phyloP scores from a whole-genome alignment of 345 rosid species.

The Citrus cavaleriei region DNA sequence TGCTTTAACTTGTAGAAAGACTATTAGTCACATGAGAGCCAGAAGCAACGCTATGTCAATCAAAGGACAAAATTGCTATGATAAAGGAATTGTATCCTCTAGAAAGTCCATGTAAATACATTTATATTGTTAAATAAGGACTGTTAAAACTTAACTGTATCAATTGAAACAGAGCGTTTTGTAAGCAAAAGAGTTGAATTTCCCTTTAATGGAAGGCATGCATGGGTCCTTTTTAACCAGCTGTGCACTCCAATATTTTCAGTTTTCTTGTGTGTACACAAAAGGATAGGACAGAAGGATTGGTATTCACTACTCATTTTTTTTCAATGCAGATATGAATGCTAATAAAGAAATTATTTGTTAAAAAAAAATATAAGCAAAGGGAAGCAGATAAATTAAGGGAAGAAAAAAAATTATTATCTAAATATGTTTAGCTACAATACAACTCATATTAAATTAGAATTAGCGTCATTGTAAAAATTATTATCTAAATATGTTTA shows the following conservation, averaged over 20 bases:
- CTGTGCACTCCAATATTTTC: slow-evolving; percentile 4
- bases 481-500: not conserved
- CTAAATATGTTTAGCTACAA: not conserved
- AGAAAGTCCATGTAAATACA: not conserved
- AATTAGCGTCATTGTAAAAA: too few species aligned
- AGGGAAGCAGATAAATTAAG: not conserved
- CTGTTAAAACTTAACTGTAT: not conserved
- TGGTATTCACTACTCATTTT: not conserved
- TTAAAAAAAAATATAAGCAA: too few species aligned
- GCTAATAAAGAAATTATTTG: not conserved
- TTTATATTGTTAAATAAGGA: not conserved
- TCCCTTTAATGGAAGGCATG: slow-evolving; percentile 6
- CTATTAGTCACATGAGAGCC: slow-evolving; percentile 9
- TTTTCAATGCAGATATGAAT: not conserved
- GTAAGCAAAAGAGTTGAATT: not conserved
- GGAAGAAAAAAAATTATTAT: not conserved
- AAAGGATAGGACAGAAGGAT: not conserved
- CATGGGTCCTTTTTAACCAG: not conserved
- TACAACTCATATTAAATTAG: not conserved
- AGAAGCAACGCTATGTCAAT: slow-evolving; percentile 15
- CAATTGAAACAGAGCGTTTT: not conserved
- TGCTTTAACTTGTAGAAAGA: slow-evolving; percentile 21
- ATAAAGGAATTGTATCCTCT: not conserved
- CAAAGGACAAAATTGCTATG: not conserved
- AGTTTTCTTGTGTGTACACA: not conserved